A percentile compares a stretch with the other conserved stretches of the same genome.
These are phyloP conservation scores for Paraglomus brasilianum DNA, from an alignment of 192 early-diverging fungal genomes.

Conservation along the genomic window DNA sequence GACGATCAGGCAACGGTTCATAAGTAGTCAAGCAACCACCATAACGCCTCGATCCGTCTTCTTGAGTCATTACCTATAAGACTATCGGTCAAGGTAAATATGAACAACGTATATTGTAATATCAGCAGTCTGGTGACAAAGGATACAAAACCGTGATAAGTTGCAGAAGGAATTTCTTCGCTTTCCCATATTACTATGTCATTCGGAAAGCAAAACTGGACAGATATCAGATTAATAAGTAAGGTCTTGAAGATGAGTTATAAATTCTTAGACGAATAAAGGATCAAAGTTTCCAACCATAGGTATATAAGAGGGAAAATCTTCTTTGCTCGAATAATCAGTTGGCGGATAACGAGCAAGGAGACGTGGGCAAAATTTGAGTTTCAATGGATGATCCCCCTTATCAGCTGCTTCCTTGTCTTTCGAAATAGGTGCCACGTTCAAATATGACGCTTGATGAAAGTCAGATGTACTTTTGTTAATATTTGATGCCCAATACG, in stretches of 20 bases:
- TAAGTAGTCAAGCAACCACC: conserved; percentile 42
- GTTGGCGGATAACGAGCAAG: neutral
- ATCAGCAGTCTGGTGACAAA: neutral
- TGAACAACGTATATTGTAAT: neutral
- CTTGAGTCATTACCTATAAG: conserved; percentile 40
- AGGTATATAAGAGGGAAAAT: conserved; percentile 19
- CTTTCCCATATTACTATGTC: conserved; percentile 35
- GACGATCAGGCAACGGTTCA: conserved; percentile 31
- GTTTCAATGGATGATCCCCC: conserved; percentile 12
- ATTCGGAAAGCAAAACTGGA: conserved; percentile 46
- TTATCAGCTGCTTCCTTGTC: neutral
- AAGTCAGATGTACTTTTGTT: too few species aligned
- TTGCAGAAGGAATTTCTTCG: conserved; percentile 34
- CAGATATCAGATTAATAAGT: neutral
- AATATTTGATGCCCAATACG: too few species aligned
- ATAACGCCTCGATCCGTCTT: conserved; percentile 41
- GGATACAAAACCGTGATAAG: conserved; percentile 44
- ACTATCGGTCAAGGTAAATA: neutral
- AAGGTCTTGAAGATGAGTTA: neutral
- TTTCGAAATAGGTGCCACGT: conserved; percentile 3
- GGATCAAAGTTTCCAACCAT: neutral
- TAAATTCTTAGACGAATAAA: neutral
- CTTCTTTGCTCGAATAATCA: conserved; percentile 17
- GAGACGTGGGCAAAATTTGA: neutral
- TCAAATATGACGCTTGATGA: conserved; percentile 10